Evolutionary conservation across 208 protist genomes (phyloP).

Genomic region (Tetramitus jugosus): DNA sequence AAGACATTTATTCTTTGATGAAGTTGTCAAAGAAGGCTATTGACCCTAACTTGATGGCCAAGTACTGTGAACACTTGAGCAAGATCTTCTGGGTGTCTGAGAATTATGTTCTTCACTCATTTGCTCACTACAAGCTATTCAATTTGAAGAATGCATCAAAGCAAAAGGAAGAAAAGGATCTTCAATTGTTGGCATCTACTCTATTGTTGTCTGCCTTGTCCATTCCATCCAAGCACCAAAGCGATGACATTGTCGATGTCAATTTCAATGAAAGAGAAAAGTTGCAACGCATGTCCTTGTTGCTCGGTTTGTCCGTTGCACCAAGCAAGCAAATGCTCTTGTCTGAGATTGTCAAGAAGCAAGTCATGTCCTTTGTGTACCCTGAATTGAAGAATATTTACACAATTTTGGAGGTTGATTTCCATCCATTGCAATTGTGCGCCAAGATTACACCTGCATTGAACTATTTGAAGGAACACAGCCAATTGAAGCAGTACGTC

Average conservation of each 20-base stretch:
- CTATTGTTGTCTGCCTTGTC: constrained; percentile 38
- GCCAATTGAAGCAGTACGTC: background rate
- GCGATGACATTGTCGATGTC: constrained; percentile 23
- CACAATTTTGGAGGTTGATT: constrained; percentile 36
- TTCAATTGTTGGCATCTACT: constrained; percentile 26
- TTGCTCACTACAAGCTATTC: constrained; percentile 37
- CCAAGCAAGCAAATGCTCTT: constrained; percentile 33
- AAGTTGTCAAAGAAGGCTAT: constrained; percentile 26
- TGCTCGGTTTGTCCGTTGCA: constrained; percentile 28
- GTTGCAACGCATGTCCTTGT: constrained; percentile 24
- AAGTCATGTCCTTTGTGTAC: constrained; percentile 21
- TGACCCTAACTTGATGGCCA: constrained; percentile 29
- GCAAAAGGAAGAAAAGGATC: constrained; percentile 2
- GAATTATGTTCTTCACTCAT: constrained; percentile 41
- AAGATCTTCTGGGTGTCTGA: constrained; percentile 41
- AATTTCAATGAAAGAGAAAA: constrained; percentile 32
- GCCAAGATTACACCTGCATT: constrained; percentile 30
- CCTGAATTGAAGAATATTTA: constrained; percentile 36
- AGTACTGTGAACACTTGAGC: constrained; percentile 41
- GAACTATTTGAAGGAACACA: background rate
- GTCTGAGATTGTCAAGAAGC: constrained; percentile 22
- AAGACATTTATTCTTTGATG: constrained; percentile 40
- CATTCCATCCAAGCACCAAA: constrained; percentile 25
- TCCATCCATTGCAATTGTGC: constrained; percentile 31
- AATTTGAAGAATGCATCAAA: constrained; percentile 23